Base-by-base conservation (phyloP, 2,329 filamentous ascomycete genomes). In the Aspergillus puulaauensis region DNA sequence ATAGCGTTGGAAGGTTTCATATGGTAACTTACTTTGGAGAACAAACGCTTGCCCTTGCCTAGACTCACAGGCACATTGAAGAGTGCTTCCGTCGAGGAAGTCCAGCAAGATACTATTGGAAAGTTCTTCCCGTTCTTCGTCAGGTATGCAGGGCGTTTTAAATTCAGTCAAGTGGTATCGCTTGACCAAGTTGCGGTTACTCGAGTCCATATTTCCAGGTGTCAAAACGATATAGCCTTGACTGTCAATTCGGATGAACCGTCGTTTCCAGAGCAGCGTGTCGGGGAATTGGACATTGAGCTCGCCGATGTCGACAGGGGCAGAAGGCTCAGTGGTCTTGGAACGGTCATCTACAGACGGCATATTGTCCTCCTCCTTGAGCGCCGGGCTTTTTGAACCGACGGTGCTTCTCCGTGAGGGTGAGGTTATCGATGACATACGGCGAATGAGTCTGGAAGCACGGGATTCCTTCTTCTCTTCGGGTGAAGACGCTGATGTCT, bases 241-340 rank as follows among this genome's bases (percentile, higher is more conserved):
- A 8, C 87, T 86, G 73, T 98, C 93, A 56, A 99, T 85, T 63
- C 89, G 89, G 76, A 97, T 87, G 68, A 89, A 92, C 59, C 95
- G 87, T 54, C 93, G 89, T 79, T 98, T 99, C 95, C 95, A 99
- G 12, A 99, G 82, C 47, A 99, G 82, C 54, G 91, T 96, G 71
- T 98, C 93, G 0, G 95, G 95, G 72, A 99, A 97, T 72, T 99
- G 95, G 11, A 98, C 90, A 68, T 99, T 98, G 62, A 99, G 88
- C 68, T 97, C 91, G 49, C 93, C 91, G 73, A 96, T 83, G 61
- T 89, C 87, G 3, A 90, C 81, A 24, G 88, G 81, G 52, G 86
- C 78, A 37, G 76, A 77, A 50, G 63, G 65, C 57, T 62, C 66
- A 46, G 39, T 57, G 40, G 43, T 56, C 48, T 64, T 61, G 24